These are phyloP conservation scores for Balakata baccata DNA, from an alignment of 345 rosid genomes.

Conservation along the genomic window DNA sequence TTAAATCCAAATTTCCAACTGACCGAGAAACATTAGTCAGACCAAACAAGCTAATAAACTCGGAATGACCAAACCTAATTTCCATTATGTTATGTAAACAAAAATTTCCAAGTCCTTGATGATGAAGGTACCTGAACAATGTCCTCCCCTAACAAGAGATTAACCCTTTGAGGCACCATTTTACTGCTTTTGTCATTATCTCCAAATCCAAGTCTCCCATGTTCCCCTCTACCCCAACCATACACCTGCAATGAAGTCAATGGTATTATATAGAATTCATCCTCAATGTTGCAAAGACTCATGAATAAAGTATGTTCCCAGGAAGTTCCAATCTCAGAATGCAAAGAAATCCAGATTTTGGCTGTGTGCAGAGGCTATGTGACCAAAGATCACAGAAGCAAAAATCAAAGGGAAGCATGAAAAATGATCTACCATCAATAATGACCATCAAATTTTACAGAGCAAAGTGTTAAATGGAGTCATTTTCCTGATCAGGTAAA, in stretches of 20 bases:
- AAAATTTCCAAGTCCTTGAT: background rate
- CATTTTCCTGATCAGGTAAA: background rate
- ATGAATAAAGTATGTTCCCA: background rate
- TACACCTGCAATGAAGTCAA: slow-evolving; percentile 52
- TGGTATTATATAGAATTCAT: background rate
- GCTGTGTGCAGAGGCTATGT: background rate
- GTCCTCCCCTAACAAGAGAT: slow-evolving; percentile 76
- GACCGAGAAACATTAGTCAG: too few species aligned
- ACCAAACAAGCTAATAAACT: slow-evolving; percentile 1
- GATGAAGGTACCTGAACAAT: slow-evolving; percentile 57
- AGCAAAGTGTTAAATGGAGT: background rate
- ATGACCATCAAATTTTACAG: background rate
- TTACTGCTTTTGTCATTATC: slow-evolving; percentile 98
- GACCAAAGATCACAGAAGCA: background rate
- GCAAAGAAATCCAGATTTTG: background rate
- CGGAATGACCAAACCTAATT: background rate
- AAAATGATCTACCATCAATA: background rate
- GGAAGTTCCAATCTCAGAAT: background rate
- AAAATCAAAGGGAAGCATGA: background rate
- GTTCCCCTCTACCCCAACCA: slow-evolving; percentile 99
- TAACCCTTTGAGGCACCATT: slow-evolving; percentile 92
- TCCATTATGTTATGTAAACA: background rate
- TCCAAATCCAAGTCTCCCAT: slow-evolving; percentile 97
- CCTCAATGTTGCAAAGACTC: background rate
- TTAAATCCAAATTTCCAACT: too few species aligned